Conservation (phyloP, 768 basidiomycete species). For the Russula ochroleuca region DNA sequence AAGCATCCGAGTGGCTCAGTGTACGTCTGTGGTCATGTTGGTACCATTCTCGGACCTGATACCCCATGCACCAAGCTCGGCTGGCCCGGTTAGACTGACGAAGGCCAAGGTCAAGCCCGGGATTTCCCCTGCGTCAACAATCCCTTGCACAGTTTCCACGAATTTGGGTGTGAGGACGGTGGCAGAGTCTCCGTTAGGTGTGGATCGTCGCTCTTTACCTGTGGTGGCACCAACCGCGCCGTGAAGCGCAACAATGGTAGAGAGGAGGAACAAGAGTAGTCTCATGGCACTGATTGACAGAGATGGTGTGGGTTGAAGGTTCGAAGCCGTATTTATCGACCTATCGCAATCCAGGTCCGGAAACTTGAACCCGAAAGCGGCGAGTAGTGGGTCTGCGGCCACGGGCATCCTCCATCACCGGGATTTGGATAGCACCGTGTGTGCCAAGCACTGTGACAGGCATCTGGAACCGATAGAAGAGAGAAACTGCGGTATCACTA, state of each 20-base stretch:
- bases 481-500: too few species aligned
- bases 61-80: constrained; percentile 22
- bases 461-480: too few species aligned
- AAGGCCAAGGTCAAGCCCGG: constrained; percentile 18
- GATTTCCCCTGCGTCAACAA: not conserved
- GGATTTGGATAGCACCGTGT: not conserved
- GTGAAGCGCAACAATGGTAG: not conserved
- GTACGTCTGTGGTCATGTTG: constrained; percentile 20
- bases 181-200: not conserved
- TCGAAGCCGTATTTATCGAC: not conserved
- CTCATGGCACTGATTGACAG: not conserved
- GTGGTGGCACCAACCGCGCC: not conserved
- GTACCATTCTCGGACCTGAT: constrained; percentile 19
- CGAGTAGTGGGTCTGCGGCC: not conserved
- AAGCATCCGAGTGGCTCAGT: not conserved
- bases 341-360: not conserved
- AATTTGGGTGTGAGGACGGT: constrained; percentile 17
- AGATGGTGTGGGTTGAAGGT: not conserved
- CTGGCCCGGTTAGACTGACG: constrained; percentile 4
- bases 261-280: not conserved
- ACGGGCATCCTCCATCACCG: not conserved
- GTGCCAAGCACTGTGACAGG: not conserved
- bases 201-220: not conserved
- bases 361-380: not conserved
- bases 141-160: not conserved